phyloP scores from a whole-genome alignment of 306 rosid species.

The Hippophae tibetana region DNA sequence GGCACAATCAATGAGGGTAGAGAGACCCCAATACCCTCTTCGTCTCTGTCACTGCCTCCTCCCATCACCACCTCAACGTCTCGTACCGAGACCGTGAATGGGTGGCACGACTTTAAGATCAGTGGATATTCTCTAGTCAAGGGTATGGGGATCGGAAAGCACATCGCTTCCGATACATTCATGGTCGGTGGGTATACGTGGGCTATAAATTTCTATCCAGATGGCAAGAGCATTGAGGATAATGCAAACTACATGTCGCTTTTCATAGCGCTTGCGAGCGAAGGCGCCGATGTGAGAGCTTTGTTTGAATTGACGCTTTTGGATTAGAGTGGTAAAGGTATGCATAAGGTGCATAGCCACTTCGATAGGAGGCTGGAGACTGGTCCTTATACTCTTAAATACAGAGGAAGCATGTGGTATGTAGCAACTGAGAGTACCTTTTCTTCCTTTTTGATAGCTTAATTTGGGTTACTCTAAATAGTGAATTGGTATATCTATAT shows the following conservation, averaged over 20 bases:
- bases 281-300: slow-evolving; percentile 54
- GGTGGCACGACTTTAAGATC: slow-evolving; percentile 45
- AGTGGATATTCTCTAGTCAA: slow-evolving; percentile 41
- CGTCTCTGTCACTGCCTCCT: slow-evolving; percentile 7
- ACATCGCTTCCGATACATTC: slow-evolving; percentile 47
- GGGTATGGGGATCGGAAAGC: slow-evolving; percentile 52
- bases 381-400: slow-evolving; percentile 55
- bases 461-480: neutral
- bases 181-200: slow-evolving; percentile 48
- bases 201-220: slow-evolving; percentile 62
- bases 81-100: slow-evolving; percentile 42
- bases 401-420: slow-evolving; percentile 67
- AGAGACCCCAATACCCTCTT: slow-evolving; percentile 22
- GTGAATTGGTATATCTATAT: no score
- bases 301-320: slow-evolving; percentile 43
- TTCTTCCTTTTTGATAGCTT: neutral
- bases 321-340: slow-evolving; percentile 49
- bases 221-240: slow-evolving; percentile 50
- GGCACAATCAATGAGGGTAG: slow-evolving; percentile 33
- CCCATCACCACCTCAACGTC: slow-evolving; percentile 33
- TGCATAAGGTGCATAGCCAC: slow-evolving; percentile 60
- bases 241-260: slow-evolving; percentile 43
- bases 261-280: slow-evolving; percentile 51
- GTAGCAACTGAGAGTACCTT: neutral
- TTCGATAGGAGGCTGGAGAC: slow-evolving; percentile 42